phyloP scores from a whole-genome alignment of 2,329 filamentous ascomycete species.

The Alternaria sp. region DNA sequence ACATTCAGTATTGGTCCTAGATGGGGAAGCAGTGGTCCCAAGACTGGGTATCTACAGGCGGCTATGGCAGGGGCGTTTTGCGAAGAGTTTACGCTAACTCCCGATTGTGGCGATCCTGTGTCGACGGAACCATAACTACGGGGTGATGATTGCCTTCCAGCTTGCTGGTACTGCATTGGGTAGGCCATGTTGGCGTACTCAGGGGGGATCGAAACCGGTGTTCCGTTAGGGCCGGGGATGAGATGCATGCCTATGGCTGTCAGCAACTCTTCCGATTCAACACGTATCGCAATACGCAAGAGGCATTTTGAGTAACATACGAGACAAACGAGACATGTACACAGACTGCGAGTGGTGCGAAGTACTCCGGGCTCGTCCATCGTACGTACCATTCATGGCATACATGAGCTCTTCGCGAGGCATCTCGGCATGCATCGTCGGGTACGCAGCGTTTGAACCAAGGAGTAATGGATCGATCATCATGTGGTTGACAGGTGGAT shows the following conservation, averaged over 20 bases:
- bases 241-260: slow-evolving; percentile 40
- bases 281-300: not conserved
- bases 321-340: slow-evolving; percentile 2
- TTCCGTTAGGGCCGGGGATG: slow-evolving; percentile 37
- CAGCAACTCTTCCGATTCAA: slow-evolving; percentile 9
- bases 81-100: slow-evolving; percentile 45
- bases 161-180: slow-evolving; percentile 40
- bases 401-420: slow-evolving; percentile 49
- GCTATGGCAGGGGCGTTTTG: slow-evolving; percentile 35
- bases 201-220: slow-evolving; percentile 40
- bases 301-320: not conserved
- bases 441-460: slow-evolving; percentile 40
- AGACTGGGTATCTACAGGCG: slow-evolving; percentile 75
- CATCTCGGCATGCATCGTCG: slow-evolving; percentile 45
- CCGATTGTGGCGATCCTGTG: slow-evolving; percentile 49
- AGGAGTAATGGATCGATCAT: slow-evolving; percentile 50
- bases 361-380: not conserved
- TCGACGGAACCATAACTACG: slow-evolving; percentile 48
- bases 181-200: slow-evolving; percentile 46
- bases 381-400: slow-evolving; percentile 40
- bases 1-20: slow-evolving; percentile 81
- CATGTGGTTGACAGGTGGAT: slow-evolving; percentile 46
- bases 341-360: not conserved
- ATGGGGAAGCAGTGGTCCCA: slow-evolving; percentile 84
- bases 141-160: slow-evolving; percentile 45